Evolutionary conservation across 495 filamentous ascomycete genomes (phyloP).

Genomic region (Aspergillus homomorphus): DNA sequence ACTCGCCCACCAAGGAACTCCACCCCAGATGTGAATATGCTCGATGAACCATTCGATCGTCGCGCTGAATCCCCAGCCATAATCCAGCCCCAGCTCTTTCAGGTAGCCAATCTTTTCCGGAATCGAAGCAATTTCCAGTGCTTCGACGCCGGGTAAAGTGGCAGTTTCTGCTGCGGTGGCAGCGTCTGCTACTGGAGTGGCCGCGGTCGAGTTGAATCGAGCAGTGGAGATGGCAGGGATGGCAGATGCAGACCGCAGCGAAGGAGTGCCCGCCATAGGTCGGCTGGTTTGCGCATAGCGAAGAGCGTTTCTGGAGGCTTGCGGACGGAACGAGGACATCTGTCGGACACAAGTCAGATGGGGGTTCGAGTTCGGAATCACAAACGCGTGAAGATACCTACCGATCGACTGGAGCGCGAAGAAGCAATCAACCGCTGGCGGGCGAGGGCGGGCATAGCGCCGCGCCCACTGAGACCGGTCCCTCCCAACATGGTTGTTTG

Average conservation of each 20-base stretch:
- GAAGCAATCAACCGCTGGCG: conserved; percentile 35
- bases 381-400: conserved; percentile 22
- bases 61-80: conserved; percentile 71
- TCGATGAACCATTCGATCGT: conserved; percentile 73
- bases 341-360: conserved; percentile 24
- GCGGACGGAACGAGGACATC: conserved; percentile 41
- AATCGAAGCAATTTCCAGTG: conserved; percentile 46
- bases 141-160: conserved; percentile 22
- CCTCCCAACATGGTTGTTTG: conserved; percentile 36
- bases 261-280: conserved; percentile 21
- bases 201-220: conserved; percentile 45
- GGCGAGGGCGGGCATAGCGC: conserved; percentile 28
- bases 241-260: conserved; percentile 26
- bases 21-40: conserved; percentile 70
- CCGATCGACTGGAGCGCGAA: conserved; percentile 37
- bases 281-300: conserved; percentile 25
- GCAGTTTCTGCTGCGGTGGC: conserved; percentile 5
- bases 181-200: conserved; percentile 19
- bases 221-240: conserved; percentile 25
- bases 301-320: conserved; percentile 22
- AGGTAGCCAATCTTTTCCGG: conserved; percentile 80
- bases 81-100: conserved; percentile 78
- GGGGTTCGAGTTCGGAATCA: background rate
- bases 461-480: conserved; percentile 32
- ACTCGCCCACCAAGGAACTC: conserved; percentile 77